Percentiles rank a stretch among this genome's conserved stretches.
phyloP scores from a whole-genome alignment of 2,329 filamentous ascomycete genomes.

The Fusarium luffae region DNA sequence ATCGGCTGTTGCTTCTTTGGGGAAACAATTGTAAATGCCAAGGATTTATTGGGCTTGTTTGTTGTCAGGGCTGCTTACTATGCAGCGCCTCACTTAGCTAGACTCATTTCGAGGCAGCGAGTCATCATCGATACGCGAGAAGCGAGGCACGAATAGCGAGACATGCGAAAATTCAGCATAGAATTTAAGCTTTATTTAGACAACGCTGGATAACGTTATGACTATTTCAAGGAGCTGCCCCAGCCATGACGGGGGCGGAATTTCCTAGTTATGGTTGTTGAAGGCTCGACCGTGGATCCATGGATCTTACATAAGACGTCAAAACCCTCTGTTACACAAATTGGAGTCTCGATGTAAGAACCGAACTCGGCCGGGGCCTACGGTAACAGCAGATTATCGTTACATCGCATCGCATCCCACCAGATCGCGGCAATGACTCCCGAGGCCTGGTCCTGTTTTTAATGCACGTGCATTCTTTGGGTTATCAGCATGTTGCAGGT shows the following conservation, averaged over 20 bases:
- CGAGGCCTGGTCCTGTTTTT: background rate
- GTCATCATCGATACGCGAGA: background rate
- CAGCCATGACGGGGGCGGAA: background rate
- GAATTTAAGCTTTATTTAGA: background rate
- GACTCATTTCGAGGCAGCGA: background rate
- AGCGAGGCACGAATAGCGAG: conserved; percentile 5
- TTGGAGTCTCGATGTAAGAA: background rate
- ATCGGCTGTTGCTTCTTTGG: background rate
- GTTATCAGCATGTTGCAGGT: background rate
- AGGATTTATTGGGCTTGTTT: background rate
- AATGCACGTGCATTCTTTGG: background rate
- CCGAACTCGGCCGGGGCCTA: background rate
- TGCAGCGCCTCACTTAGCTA: background rate
- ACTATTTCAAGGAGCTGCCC: background rate
- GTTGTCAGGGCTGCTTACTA: background rate
- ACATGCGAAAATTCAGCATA: background rate
- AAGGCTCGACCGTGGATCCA: too few relatives aligned
- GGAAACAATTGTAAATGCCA: conserved; percentile 1
- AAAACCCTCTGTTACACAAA: background rate
- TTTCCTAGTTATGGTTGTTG: background rate
- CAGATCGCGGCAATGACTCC: background rate
- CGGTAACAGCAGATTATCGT: background rate
- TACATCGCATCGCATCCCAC: background rate
- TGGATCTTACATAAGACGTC: background rate
- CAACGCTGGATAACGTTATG: too few relatives aligned